Evolutionary conservation across 2,329 filamentous ascomycete species (phyloP).

Genomic region (Lecanoromycetidae sp.): DNA sequence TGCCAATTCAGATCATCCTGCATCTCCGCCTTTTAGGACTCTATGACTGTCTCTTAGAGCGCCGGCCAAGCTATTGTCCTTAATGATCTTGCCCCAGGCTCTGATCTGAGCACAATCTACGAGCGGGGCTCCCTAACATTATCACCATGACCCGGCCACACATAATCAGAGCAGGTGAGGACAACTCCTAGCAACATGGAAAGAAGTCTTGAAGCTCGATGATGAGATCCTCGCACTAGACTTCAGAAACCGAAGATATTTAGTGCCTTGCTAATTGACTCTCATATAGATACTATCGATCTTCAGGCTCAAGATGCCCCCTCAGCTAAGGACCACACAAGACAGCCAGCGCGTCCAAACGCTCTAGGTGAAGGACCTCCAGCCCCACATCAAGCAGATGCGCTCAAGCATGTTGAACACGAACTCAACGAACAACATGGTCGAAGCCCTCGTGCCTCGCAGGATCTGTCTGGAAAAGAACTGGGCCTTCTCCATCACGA

Average conservation of each 20-base stretch:
- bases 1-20: too few relatives aligned
- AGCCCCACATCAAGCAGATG: slow-evolving; percentile 74
- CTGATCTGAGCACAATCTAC: too few relatives aligned
- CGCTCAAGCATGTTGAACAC: slow-evolving; percentile 66
- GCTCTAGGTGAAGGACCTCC: slow-evolving; percentile 44
- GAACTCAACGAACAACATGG: slow-evolving; percentile 63
- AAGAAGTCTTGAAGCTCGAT: too few relatives aligned
- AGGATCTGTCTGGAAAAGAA: slow-evolving; percentile 35
- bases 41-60: background rate
- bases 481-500: slow-evolving; percentile 25
- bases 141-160: slow-evolving; percentile 42
- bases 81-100: too few relatives aligned
- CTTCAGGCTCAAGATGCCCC: slow-evolving; percentile 74
- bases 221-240: too few relatives aligned
- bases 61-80: background rate
- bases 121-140: background rate
- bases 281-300: slow-evolving; percentile 71
- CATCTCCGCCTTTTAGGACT: background rate
- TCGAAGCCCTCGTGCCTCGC: slow-evolving; percentile 50
- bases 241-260: background rate
- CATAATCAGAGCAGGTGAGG: slow-evolving; percentile 44
- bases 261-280: slow-evolving; percentile 7
- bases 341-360: slow-evolving; percentile 40
- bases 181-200: slow-evolving; percentile 4
- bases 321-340: slow-evolving; percentile 70